Conservation (phyloP, 352 stramenopile genomes). For the Hyaloperonospora brassicae region DNA sequence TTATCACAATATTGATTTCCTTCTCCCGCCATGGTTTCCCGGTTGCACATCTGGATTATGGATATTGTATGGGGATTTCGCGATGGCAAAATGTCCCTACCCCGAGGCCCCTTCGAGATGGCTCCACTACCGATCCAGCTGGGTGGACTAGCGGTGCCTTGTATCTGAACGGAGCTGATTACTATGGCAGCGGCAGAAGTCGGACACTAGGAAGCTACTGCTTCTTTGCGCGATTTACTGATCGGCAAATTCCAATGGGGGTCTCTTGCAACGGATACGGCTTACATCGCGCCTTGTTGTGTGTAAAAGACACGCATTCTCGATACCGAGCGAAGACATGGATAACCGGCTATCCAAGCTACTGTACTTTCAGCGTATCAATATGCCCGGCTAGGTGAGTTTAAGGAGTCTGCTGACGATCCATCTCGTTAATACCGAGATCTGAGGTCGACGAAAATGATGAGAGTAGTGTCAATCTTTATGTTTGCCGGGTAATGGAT, state of each 20-base stretch:
- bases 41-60: background rate
- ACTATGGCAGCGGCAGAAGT: background rate
- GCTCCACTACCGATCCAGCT: constrained; percentile 2
- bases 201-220: background rate
- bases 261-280: background rate
- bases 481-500: background rate
- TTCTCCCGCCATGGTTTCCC: background rate
- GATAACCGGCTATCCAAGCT: background rate
- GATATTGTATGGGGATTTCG: background rate
- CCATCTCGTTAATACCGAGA: background rate
- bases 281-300: constrained; percentile 2
- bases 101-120: background rate
- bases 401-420: background rate
- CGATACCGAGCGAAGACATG: background rate
- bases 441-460: background rate
- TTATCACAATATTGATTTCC: background rate
- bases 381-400: background rate
- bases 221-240: background rate
- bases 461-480: background rate
- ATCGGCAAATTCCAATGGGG: background rate
- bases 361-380: background rate
- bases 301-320: too few relatives aligned
- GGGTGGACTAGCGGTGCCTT: background rate
- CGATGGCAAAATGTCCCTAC: background rate
- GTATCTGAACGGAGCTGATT: background rate